These are phyloP conservation scores for Nitzschia inconspicua DNA, from an alignment of 108 stramenopile genomes.

Conservation along the genomic window DNA sequence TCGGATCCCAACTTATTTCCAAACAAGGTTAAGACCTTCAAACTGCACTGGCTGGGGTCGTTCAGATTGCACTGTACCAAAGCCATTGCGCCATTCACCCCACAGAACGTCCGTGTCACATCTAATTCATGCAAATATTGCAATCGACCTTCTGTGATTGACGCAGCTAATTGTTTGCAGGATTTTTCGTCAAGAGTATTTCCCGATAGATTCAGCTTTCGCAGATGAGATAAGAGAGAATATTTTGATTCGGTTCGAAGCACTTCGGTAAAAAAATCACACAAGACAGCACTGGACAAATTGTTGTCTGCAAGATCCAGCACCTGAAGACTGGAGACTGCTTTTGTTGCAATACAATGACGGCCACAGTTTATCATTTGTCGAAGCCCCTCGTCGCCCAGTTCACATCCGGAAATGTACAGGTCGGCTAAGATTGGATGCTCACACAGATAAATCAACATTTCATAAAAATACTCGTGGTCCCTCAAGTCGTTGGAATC, in stretches of 20 bases:
- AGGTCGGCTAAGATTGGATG: background rate
- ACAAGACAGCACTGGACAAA: background rate
- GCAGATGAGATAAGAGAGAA: conserved; percentile 5
- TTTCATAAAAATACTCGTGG: background rate
- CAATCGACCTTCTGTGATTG: background rate
- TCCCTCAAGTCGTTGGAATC: conserved; percentile 1
- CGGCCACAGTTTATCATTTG: conserved; percentile 16
- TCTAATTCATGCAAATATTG: conserved; percentile 34
- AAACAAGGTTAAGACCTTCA: conserved; percentile 54
- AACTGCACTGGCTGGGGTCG: no score
- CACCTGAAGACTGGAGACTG: background rate
- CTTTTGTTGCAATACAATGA: conserved; percentile 9
- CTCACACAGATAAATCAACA: background rate
- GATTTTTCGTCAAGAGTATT: conserved; percentile 17
- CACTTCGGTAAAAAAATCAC: background rate
- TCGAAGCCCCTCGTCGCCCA: conserved; percentile 44
- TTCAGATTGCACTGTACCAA: conserved; percentile 26
- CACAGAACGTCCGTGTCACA: conserved; percentile 54
- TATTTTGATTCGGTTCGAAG: background rate
- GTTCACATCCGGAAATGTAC: conserved; percentile 13
- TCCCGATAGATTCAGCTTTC: conserved; percentile 15
- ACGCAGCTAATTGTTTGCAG: background rate
- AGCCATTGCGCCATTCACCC: conserved; percentile 42
- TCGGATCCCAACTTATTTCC: conserved; percentile 54
- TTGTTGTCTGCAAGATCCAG: conserved; percentile 51